These are phyloP conservation scores for Dendrocalamus sinicus DNA, from an alignment of 176 grass and related monocot species.

Conservation along the genomic window DNA sequence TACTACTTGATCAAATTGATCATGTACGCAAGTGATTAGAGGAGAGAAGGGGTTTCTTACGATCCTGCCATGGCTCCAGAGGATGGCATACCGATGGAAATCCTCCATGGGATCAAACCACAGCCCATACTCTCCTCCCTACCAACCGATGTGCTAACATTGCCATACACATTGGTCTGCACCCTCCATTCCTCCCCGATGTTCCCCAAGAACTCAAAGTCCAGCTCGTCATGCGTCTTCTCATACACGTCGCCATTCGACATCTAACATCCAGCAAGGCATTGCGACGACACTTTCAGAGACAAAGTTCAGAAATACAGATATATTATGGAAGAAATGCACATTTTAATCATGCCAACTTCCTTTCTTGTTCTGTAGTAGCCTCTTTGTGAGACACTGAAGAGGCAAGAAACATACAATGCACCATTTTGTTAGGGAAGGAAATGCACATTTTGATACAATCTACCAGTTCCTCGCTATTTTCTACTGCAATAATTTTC, in stretches of 20 bases:
- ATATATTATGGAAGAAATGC: neutral
- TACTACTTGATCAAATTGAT: neutral
- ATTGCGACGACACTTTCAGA: neutral
- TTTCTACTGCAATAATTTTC: neutral
- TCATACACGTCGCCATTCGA: constrained; percentile 61
- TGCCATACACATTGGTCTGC: constrained; percentile 65
- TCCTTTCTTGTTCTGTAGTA: neutral
- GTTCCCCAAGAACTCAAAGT: constrained; percentile 69
- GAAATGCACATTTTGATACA: neutral
- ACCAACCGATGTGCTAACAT: constrained; percentile 58
- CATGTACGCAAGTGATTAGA: neutral
- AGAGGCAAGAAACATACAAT: neutral
- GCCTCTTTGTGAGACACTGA: neutral
- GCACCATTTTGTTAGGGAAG: neutral
- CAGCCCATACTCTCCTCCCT: constrained; percentile 58
- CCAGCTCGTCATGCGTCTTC: constrained; percentile 63
- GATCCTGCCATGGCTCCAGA: constrained; percentile 54
- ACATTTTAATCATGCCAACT: neutral
- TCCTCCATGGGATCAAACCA: constrained; percentile 59
- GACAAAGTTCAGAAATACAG: neutral
- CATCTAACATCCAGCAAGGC: constrained; percentile 32
- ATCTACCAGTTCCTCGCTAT: neutral
- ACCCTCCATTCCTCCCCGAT: constrained; percentile 61
- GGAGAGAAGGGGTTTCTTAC: constrained; percentile 11
- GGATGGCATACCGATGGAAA: constrained; percentile 57